A percentile compares a stretch with the other conserved stretches of the same genome.
Evolutionary conservation across 2,329 filamentous ascomycete genomes (phyloP).

Genomic region (Plectosphaerella plurivora): DNA sequence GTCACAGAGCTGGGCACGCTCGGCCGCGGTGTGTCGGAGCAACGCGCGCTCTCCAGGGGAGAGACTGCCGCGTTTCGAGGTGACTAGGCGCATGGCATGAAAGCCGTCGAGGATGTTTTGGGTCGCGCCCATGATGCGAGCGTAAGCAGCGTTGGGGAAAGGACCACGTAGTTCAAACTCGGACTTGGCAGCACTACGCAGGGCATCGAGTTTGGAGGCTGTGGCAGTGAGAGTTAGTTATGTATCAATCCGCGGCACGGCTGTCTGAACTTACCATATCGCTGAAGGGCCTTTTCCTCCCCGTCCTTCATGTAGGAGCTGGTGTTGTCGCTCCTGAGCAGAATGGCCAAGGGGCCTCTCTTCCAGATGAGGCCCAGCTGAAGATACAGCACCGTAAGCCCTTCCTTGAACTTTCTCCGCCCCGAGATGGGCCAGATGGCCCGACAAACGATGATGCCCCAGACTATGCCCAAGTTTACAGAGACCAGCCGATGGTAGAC

Average conservation of each 20-base stretch:
- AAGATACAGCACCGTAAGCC: conserved; percentile 84
- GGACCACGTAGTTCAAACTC: conserved; percentile 88
- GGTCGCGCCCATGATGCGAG: conserved; percentile 72
- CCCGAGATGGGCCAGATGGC: conserved; percentile 93
- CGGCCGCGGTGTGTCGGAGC: conserved; percentile 71
- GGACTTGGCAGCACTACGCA: conserved; percentile 68
- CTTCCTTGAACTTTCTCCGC: conserved; percentile 81
- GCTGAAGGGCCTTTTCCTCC: conserved; percentile 82
- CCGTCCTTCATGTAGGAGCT: conserved; percentile 78
- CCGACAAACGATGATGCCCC: conserved; percentile 87
- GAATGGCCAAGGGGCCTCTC: conserved; percentile 75
- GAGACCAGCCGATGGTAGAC: conserved; percentile 81
- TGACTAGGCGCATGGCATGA: conserved; percentile 92
- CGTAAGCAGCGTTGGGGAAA: conserved; percentile 72
- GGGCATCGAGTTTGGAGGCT: conserved; percentile 65
- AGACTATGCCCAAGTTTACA: conserved; percentile 81
- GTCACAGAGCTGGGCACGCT: conserved; percentile 76
- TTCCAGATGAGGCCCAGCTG: conserved; percentile 97
- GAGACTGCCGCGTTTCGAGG: conserved; percentile 71
- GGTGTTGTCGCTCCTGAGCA: conserved; percentile 55
- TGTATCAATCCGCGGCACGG: not conserved
- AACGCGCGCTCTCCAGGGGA: conserved; percentile 79
- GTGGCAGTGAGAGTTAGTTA: conserved; percentile 1
- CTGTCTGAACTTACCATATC: conserved; percentile 48
- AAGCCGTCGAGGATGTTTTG: conserved; percentile 87